Evolutionary conservation across 805 yeast species (phyloP).

Genomic region (Candida saitoana): DNA sequence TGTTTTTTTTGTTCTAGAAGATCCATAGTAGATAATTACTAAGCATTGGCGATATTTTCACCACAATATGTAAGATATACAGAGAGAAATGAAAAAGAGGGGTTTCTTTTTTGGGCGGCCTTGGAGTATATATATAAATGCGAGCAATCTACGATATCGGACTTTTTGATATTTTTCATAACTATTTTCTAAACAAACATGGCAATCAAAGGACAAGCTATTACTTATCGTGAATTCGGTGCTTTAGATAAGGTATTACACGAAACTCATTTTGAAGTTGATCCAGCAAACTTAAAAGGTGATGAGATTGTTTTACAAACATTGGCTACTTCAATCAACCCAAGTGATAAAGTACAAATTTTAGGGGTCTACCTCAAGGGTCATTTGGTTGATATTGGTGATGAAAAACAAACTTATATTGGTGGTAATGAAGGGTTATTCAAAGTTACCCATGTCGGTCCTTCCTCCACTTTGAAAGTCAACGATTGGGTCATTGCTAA

Average conservation of each 20-base stretch:
- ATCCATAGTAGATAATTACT: too few species aligned
- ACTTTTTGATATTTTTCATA: too few species aligned
- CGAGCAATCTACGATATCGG: too few species aligned
- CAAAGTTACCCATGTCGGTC: slow-evolving; percentile 73
- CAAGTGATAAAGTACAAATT: slow-evolving; percentile 82
- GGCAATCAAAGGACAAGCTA: slow-evolving; percentile 14
- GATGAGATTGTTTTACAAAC: slow-evolving; percentile 57
- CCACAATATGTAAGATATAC: too few species aligned
- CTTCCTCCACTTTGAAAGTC: slow-evolving; percentile 36
- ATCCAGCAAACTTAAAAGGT: slow-evolving; percentile 15
- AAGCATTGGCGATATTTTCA: too few species aligned
- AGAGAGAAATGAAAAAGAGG: too few species aligned
- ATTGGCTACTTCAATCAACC: slow-evolving; percentile 82
- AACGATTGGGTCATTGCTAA: slow-evolving; percentile 90
- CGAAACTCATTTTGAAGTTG: slow-evolving; percentile 20
- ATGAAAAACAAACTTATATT: slow-evolving; percentile 62
- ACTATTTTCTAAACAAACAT: too few species aligned
- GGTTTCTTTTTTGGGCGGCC: too few species aligned
- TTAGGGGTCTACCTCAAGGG: slow-evolving; percentile 83
- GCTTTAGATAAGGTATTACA: slow-evolving; percentile 18
- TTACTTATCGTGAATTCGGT: slow-evolving; percentile 20
- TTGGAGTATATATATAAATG: too few species aligned
- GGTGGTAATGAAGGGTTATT: slow-evolving; percentile 95
- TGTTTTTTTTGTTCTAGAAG: too few species aligned
- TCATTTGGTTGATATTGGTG: slow-evolving; percentile 45